Conservation (phyloP, 1,284 basidiomycete genomes). For the Puccinia polysora region DNA sequence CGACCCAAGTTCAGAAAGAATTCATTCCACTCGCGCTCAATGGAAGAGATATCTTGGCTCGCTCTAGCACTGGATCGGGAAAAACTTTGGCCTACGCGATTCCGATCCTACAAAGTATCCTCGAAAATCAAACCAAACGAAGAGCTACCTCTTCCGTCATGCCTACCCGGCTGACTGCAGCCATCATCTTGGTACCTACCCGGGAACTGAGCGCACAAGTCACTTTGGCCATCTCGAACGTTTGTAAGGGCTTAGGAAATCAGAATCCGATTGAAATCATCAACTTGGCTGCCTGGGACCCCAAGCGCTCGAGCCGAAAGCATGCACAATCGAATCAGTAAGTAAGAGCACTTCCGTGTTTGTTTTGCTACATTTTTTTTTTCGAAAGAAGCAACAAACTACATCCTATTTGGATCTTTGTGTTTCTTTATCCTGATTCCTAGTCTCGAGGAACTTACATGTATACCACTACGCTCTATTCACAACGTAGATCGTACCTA, state of each 20-base stretch:
- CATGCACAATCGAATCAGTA: conserved; percentile 53
- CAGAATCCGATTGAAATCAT: conserved; percentile 64
- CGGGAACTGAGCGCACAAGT: conserved; percentile 91
- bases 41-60: conserved; percentile 83
- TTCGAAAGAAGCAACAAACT: too few species aligned
- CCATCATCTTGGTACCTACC: conserved; percentile 86
- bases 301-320: conserved; percentile 46
- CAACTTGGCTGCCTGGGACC: conserved; percentile 65
- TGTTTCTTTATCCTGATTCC: too few species aligned
- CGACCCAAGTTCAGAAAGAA: conserved; percentile 46
- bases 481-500: conserved; percentile 67
- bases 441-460: too few species aligned
- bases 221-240: conserved; percentile 63
- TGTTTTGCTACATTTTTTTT: too few species aligned
- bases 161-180: conserved; percentile 66
- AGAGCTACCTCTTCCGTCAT: conserved; percentile 49
- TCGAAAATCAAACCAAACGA: conserved; percentile 73
- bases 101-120: conserved; percentile 81
- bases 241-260: conserved; percentile 69
- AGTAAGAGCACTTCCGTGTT: too few species aligned
- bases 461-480: too few species aligned
- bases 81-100: conserved; percentile 96
- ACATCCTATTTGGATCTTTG: too few species aligned
- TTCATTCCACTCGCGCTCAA: conserved; percentile 78
- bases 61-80: conserved; percentile 89